These are phyloP conservation scores for Ramaria rubella DNA, from an alignment of 768 basidiomycete genomes.

Conservation along the genomic window DNA sequence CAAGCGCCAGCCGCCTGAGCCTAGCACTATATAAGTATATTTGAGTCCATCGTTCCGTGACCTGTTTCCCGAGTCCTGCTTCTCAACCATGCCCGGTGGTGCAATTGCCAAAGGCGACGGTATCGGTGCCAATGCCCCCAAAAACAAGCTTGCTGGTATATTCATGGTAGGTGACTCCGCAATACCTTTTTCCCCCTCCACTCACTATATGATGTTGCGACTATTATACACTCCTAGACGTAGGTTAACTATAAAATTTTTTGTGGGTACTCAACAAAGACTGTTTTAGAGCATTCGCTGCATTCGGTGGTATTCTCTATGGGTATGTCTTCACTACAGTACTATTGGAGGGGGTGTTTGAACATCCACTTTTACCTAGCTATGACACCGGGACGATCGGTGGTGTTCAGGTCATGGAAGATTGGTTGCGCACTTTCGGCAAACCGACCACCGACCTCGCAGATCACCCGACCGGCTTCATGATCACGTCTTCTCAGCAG, in stretches of 20 bases:
- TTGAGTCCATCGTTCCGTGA: no score
- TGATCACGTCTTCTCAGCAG: conserved; percentile 21
- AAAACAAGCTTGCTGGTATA: conserved; percentile 37
- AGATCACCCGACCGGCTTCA: conserved; percentile 24
- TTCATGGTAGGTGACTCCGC: conserved; percentile 25
- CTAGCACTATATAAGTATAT: no score
- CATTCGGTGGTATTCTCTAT: conserved; percentile 36
- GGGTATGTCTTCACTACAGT: conserved; percentile 27
- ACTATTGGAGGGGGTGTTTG: no score
- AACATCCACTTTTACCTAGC: conserved; percentile 38
- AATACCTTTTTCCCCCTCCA: neutral
- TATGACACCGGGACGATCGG: conserved; percentile 84
- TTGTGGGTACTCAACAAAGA: no score
- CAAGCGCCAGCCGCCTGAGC: no score
- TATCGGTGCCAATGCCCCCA: conserved; percentile 29
- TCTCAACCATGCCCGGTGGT: conserved; percentile 42
- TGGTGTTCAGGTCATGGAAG: conserved; percentile 62
- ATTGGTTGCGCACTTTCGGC: conserved; percentile 30
- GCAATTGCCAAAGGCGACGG: conserved; percentile 27
- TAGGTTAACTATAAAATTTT: no score
- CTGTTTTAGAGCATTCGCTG: conserved; percentile 28
- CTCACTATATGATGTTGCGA: no score
- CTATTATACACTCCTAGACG: no score
- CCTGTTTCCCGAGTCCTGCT: no score
- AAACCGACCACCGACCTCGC: conserved; percentile 23